Conservation (phyloP, 768 basidiomycete species). For the Chlorophyllum brunneum region DNA sequence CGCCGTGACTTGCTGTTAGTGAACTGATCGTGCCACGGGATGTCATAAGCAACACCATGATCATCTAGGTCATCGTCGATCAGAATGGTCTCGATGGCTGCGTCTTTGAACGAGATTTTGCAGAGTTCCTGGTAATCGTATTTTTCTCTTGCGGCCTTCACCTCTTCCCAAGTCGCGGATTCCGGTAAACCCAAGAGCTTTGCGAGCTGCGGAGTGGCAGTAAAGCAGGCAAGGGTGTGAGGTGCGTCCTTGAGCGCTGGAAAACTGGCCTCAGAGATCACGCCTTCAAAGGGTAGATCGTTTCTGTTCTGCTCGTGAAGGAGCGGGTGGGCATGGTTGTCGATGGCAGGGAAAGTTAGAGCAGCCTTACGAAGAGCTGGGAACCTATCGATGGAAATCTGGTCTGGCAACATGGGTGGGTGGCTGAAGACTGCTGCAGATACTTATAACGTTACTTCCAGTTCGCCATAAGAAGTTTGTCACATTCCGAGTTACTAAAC, state of each 20-base stretch:
- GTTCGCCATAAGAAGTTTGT: conserved; percentile 1
- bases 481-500: neutral
- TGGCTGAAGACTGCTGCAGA: neutral
- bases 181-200: conserved; percentile 42
- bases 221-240: conserved; percentile 55
- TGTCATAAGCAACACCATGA: conserved; percentile 42
- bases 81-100: conserved; percentile 64
- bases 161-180: conserved; percentile 49
- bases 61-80: conserved; percentile 70
- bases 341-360: conserved; percentile 52
- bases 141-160: conserved; percentile 43
- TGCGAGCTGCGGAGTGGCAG: conserved; percentile 53
- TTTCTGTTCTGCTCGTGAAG: conserved; percentile 43
- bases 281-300: conserved; percentile 54
- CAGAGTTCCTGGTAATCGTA: conserved; percentile 58
- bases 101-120: conserved; percentile 44
- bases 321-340: conserved; percentile 79
- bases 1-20: conserved; percentile 49
- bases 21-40: conserved; percentile 61
- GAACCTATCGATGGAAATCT: conserved; percentile 14
- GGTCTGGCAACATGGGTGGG: conserved; percentile 1
- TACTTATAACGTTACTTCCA: conserved; percentile 4
- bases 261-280: conserved; percentile 62
- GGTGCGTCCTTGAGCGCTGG: conserved; percentile 48
- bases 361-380: conserved; percentile 25